Percentiles rank a stretch among this genome's conserved stretches.
phyloP scores from a whole-genome alignment of 1,139 yeast species.

The Candida tropicalis region DNA sequence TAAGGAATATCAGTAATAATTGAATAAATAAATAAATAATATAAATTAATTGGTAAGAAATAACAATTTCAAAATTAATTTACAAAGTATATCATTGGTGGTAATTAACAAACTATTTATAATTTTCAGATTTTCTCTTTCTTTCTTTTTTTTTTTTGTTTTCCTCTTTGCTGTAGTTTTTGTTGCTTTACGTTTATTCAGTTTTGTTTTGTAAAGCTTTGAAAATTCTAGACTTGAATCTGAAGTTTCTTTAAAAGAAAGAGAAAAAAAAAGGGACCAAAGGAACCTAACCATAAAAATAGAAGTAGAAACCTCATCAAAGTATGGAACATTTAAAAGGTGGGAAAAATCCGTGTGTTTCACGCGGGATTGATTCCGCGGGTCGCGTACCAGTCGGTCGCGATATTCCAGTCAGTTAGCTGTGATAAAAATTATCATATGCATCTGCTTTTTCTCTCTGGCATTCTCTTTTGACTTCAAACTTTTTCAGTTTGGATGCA shows the following conservation, averaged over 20 bases:
- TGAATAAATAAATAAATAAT: neutral
- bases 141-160: neutral
- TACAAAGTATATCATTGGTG: neutral
- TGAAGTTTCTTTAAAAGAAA: no score
- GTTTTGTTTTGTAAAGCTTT: no score
- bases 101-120: neutral
- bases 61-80: neutral
- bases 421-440: constrained; percentile 2
- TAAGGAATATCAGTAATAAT: no score
- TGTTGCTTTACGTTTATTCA: no score
- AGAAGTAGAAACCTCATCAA: no score
- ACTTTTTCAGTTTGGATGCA: constrained; percentile 1
- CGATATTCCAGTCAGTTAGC: no score
- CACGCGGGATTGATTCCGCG: neutral
- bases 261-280: no score
- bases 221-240: no score
- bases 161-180: neutral
- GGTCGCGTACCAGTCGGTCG: neutral
- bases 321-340: no score
- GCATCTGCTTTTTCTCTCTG: neutral
- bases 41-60: neutral
- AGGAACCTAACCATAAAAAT: no score
- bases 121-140: no score
- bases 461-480: neutral
- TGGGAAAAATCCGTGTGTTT: neutral